These are phyloP conservation scores for Helianthus tuberosus DNA, from an alignment of 129 eudicot species.

Conservation along the genomic window DNA sequence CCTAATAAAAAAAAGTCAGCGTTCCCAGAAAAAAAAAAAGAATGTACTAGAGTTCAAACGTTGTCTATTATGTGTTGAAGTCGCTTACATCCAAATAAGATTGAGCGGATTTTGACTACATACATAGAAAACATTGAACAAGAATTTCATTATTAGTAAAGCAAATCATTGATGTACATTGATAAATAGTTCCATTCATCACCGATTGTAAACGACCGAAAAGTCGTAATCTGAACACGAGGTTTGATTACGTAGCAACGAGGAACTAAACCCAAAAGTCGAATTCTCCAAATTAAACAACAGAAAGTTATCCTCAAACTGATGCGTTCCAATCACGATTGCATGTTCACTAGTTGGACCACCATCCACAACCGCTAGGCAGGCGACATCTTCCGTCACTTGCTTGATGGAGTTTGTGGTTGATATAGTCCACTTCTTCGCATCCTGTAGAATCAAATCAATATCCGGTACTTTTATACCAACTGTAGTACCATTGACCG, in stretches of 20 bases:
- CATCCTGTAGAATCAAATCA: slow-evolving; percentile 5
- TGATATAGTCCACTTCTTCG: slow-evolving; percentile 17
- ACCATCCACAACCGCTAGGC: slow-evolving; percentile 17
- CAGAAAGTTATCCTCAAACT: slow-evolving; percentile 22
- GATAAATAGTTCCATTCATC: background rate
- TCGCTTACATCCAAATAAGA: background rate
- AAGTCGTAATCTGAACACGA: slow-evolving; percentile 11
- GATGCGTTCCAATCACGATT: slow-evolving; percentile 13
- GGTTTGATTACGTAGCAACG: slow-evolving; percentile 11
- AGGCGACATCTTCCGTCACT: background rate
- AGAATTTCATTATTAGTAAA: slow-evolving; percentile 13
- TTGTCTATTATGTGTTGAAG: too few relatives aligned
- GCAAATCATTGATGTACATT: background rate
- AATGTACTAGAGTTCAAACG: too few relatives aligned
- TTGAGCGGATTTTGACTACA: background rate
- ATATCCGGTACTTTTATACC: slow-evolving; percentile 5
- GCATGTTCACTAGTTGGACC: slow-evolving; percentile 16
- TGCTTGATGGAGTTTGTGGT: slow-evolving; percentile 9
- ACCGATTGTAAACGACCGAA: background rate
- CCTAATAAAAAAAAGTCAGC: too few relatives aligned
- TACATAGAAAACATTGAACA: background rate
- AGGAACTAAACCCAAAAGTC: slow-evolving; percentile 19
- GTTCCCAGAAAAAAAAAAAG: too few relatives aligned
- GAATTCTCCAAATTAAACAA: slow-evolving; percentile 13
- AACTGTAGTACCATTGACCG: background rate